phyloP scores from a whole-genome alignment of 176 grass and related monocot species.

The Triticum dicoccoides region DNA sequence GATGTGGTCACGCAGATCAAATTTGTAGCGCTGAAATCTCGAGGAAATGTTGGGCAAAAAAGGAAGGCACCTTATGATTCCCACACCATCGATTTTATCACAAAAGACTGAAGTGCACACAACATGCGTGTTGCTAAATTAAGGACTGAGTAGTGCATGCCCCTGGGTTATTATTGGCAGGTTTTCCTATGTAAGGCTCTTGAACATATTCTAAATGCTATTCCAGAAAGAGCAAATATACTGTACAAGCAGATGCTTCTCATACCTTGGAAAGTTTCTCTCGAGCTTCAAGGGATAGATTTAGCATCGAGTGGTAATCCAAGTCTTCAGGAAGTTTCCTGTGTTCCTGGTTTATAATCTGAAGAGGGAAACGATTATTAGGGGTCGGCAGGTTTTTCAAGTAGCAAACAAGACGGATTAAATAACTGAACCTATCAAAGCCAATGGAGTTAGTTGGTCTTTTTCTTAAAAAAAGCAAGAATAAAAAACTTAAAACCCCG shows the following conservation, averaged over 20 bases:
- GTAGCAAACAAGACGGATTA: background rate
- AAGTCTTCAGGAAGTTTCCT: conserved; percentile 82
- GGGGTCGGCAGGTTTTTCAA: background rate
- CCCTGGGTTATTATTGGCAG: background rate
- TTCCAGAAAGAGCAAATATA: background rate
- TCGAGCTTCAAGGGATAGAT: conserved; percentile 85
- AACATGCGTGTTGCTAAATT: background rate
- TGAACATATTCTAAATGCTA: background rate
- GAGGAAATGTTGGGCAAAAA: background rate
- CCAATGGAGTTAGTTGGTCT: background rate
- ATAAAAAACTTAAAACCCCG: background rate
- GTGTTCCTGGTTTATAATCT: conserved; percentile 98
- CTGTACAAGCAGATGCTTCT: background rate
- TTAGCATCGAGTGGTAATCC: conserved; percentile 89
- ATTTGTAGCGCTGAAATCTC: background rate
- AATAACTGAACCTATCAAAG: conserved; percentile 21
- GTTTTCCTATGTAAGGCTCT: background rate
- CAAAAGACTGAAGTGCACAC: background rate
- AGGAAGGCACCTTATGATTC: background rate
- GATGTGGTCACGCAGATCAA: background rate
- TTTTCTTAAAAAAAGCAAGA: background rate
- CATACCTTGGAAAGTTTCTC: conserved; percentile 98
- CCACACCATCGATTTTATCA: background rate
- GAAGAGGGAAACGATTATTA: background rate
- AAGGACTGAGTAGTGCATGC: background rate